Base-by-base conservation (phyloP, 768 basidiomycete genomes). In the Auricularia cornea region DNA sequence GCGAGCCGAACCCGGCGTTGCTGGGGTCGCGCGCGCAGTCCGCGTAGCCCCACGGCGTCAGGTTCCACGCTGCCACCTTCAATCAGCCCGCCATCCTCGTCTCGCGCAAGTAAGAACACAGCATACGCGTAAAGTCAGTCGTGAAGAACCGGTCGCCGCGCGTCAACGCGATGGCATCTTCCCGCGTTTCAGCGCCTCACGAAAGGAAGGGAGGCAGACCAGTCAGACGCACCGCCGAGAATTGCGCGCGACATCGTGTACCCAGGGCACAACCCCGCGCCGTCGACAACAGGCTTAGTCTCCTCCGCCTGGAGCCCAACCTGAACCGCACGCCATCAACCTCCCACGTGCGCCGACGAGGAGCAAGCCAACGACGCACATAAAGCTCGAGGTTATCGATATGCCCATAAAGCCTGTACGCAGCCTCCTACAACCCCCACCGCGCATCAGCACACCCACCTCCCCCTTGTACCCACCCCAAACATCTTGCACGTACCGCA, bases 201-300 rank as follows among this genome's bases (percentile, higher is more conserved):
- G 44, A 23, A 1, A 23, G 16, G 38, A 8, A 48, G 20, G 6
- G 20, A 20, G 20, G 12, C 54, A 26, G 54, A 57, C 12, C 20
- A 48, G 20, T 12, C 23, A 18, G 38, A 41, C 32, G 30, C 40
- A 59, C 71, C 70, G 12, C 86, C 80, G 16, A 94, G 78, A 66
- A 94, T 93, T n/a, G 90, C 88, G 52, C 92, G 80, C 6, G 90
- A 90, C 66, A 90, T 87, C 3, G 92, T 92, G 75, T 85, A 92
- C 30, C 90, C 89, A 3, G 90, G 90, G 71, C 90, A 92, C 3
- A 92, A 71, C 12, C 90, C 91, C 5, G 88, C 85, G 6, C 90
- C 92, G 28, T 57, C 54, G 54, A 57, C 54, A 40, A 90, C 76
- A 14, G 84, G 87, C 70, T 92, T 94, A 2, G 85, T 76, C 35